A percentile compares a stretch with the other conserved stretches of the same genome.
Conservation (phyloP, 768 basidiomycete species). For the Tulasnella calospora region DNA sequence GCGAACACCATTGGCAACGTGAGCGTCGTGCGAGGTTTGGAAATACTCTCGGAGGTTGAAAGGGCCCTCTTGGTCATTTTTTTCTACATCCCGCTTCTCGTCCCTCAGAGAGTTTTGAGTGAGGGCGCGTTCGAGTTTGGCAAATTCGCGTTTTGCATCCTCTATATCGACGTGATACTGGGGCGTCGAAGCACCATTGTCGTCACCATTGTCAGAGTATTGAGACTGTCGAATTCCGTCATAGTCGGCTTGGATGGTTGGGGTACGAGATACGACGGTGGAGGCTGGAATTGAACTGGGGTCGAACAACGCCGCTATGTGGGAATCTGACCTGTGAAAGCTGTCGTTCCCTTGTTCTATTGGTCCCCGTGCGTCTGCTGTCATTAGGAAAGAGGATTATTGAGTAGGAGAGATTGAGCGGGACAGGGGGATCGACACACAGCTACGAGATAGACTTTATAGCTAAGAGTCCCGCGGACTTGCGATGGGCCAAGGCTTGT, state of each 20-base stretch:
- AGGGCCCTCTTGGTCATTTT: conserved; percentile 40
- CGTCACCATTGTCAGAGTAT: neutral
- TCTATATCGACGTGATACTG: conserved; percentile 28
- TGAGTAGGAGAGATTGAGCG: too few relatives aligned
- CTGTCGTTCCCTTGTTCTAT: too few relatives aligned
- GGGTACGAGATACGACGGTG: neutral
- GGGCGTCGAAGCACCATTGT: neutral
- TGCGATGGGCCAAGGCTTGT: too few relatives aligned
- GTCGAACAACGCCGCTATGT: neutral
- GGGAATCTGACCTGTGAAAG: too few relatives aligned
- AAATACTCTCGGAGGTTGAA: conserved; percentile 72
- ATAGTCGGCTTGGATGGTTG: conserved; percentile 3
- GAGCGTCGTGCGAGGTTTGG: conserved; percentile 59
- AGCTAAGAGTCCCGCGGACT: too few relatives aligned
- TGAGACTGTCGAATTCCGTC: neutral
- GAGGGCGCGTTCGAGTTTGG: conserved; percentile 29
- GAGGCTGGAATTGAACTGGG: neutral
- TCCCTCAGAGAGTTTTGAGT: conserved; percentile 21
- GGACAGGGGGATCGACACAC: too few relatives aligned
- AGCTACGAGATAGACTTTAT: too few relatives aligned
- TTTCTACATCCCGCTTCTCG: conserved; percentile 38
- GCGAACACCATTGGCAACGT: conserved; percentile 59
- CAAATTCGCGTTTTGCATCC: conserved; percentile 31
- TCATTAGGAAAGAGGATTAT: too few relatives aligned
- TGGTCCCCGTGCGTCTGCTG: too few relatives aligned